Evolutionary conservation across 2,329 filamentous ascomycete genomes (phyloP).

Genomic region (Colletotrichum theobromicola): DNA sequence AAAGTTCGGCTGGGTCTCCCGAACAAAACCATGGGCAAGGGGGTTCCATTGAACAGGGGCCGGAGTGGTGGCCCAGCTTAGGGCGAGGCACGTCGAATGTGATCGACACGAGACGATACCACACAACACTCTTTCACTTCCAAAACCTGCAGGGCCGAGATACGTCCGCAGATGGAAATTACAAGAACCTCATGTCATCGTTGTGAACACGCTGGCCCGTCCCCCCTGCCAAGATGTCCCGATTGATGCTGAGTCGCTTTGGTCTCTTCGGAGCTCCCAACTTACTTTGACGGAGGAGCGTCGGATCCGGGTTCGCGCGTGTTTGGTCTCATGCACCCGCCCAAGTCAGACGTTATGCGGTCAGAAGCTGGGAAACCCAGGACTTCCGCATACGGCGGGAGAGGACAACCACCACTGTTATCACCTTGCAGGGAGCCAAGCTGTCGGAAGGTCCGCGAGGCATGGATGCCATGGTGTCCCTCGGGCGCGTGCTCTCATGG

Average conservation of each 20-base stretch:
- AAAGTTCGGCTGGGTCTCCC: neutral
- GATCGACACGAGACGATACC: slow-evolving; percentile 6
- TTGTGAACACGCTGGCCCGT: neutral
- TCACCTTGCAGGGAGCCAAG: neutral
- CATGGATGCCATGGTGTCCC: neutral
- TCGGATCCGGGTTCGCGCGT: slow-evolving; percentile 1
- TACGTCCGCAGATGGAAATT: neutral
- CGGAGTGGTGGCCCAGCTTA: neutral
- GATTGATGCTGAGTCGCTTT: neutral
- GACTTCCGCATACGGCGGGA: neutral
- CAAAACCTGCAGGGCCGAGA: neutral
- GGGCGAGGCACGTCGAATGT: neutral
- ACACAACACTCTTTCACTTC: neutral
- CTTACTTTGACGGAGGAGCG: neutral
- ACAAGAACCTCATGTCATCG: neutral
- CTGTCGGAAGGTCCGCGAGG: neutral
- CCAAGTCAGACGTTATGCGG: neutral
- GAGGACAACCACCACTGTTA: neutral
- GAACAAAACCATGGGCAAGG: neutral
- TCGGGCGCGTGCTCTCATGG: neutral
- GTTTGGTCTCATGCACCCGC: slow-evolving; percentile 5
- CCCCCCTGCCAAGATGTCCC: neutral
- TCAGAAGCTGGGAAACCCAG: neutral
- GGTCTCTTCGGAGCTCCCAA: neutral
- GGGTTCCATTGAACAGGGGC: neutral